Evolutionary conservation across 352 stramenopile species (phyloP).

Genomic region (Globisporangium takayamanum): DNA sequence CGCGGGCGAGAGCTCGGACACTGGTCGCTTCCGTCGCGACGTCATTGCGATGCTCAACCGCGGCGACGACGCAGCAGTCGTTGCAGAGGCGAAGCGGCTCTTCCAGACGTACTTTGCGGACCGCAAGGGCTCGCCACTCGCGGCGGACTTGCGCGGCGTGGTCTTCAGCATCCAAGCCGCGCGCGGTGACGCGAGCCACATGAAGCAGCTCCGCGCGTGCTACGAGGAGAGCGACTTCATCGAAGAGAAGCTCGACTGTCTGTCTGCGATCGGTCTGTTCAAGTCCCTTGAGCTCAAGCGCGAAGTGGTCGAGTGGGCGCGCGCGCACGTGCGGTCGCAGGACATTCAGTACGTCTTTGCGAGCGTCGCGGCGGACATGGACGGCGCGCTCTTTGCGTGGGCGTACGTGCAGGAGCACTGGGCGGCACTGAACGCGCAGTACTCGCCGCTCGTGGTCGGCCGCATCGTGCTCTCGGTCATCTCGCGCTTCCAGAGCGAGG

Average conservation of each 20-base stretch:
- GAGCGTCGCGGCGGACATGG: slow-evolving; percentile 41
- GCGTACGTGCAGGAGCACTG: slow-evolving; percentile 62
- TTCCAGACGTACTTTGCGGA: slow-evolving; percentile 48
- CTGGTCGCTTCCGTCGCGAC: slow-evolving; percentile 51
- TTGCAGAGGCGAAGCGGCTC: slow-evolving; percentile 46
- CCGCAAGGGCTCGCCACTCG: slow-evolving; percentile 27
- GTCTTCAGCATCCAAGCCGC: slow-evolving; percentile 48
- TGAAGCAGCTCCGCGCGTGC: slow-evolving; percentile 48
- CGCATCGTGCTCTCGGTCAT: slow-evolving; percentile 32
- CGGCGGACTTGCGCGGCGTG: slow-evolving; percentile 47
- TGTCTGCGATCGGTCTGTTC: slow-evolving; percentile 48
- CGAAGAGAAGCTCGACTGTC: slow-evolving; percentile 58
- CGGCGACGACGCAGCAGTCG: slow-evolving; percentile 38
- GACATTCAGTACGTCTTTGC: slow-evolving; percentile 51
- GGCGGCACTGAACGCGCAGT: slow-evolving; percentile 45
- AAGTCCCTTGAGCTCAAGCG: slow-evolving; percentile 31
- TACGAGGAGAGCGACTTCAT: slow-evolving; percentile 59
- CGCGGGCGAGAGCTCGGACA: slow-evolving; percentile 22
- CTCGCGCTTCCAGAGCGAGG: slow-evolving; percentile 36
- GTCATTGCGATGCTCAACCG: slow-evolving; percentile 47
- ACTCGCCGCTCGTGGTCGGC: slow-evolving; percentile 49
- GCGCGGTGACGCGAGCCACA: slow-evolving; percentile 31
- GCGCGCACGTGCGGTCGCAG: slow-evolving; percentile 58
- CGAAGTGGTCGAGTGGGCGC: slow-evolving; percentile 68
- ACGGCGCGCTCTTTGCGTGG: slow-evolving; percentile 53